Evolutionary conservation across 331 rosid species (phyloP).

Genomic region (Ulmus americana): DNA sequence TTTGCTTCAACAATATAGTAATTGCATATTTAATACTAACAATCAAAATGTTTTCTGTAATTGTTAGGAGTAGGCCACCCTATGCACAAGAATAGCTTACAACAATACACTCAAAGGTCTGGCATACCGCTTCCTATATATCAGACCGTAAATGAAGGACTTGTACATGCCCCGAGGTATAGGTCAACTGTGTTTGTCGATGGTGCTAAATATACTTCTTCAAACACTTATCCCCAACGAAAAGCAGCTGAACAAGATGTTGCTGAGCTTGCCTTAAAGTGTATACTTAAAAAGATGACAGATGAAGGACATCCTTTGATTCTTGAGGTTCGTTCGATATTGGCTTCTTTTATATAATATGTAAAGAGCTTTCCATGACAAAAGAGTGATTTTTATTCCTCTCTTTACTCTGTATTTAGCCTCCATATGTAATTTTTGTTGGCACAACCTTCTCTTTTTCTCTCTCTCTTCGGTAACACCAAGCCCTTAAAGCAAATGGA

Average conservation of each 20-base stretch:
- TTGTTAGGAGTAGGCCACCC: slow-evolving; percentile 7
- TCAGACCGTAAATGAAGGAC: slow-evolving; percentile 39
- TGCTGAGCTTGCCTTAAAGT: slow-evolving; percentile 38
- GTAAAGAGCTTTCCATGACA: no score
- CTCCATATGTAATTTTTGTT: no score
- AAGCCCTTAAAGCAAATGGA: no score
- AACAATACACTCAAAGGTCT: slow-evolving; percentile 31
- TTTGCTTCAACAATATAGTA: no score
- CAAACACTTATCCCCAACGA: slow-evolving; percentile 24
- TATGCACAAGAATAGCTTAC: slow-evolving; percentile 35
- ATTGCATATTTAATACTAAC: no score
- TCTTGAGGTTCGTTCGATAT: slow-evolving; percentile 33
- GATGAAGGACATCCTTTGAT: slow-evolving; percentile 33
- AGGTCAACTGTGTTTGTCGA: slow-evolving; percentile 39
- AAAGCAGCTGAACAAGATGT: slow-evolving; percentile 55
- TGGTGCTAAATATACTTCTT: slow-evolving; percentile 27
- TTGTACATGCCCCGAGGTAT: slow-evolving; percentile 23
- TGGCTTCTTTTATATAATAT: neutral
- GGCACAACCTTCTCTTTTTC: no score
- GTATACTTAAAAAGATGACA: slow-evolving; percentile 13
- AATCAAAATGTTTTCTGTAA: no score
- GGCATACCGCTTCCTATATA: slow-evolving; percentile 33
- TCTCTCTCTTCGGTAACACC: no score
- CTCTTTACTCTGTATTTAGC: no score
- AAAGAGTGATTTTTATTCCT: no score